A percentile compares a stretch with the other conserved stretches of the same genome.
phyloP scores from a whole-genome alignment of 169 alveolate genomes.

The Cyclospora cayetanensis region DNA sequence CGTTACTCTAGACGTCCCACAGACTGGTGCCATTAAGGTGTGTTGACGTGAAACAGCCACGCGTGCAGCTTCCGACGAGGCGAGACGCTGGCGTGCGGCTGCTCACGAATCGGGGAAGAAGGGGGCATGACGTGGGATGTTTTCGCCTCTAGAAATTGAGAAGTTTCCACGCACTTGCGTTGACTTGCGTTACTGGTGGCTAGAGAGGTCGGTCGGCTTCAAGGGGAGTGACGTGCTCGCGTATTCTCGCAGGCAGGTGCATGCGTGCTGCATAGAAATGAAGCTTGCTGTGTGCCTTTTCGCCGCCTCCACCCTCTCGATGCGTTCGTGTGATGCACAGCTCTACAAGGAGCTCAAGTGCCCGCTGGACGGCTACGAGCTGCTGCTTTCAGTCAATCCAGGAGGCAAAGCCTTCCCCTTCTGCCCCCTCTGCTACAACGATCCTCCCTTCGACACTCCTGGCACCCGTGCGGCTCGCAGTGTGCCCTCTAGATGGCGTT shows the following conservation, averaged over 20 bases:
- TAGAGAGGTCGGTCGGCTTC: too few species aligned
- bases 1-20: slow-evolving; percentile 80
- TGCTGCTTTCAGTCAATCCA: slow-evolving; percentile 70
- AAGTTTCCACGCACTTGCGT: not conserved
- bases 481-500: too few species aligned
- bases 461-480: not conserved
- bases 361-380: slow-evolving; percentile 85
- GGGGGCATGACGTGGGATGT: too few species aligned
- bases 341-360: slow-evolving; percentile 83
- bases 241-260: too few species aligned
- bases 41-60: slow-evolving; percentile 44
- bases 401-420: slow-evolving; percentile 77
- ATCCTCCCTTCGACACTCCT: slow-evolving; percentile 79
- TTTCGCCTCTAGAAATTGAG: not conserved
- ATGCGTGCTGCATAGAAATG: too few species aligned
- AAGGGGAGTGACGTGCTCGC: too few species aligned
- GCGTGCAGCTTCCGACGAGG: slow-evolving; percentile 84
- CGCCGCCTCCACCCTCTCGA: too few species aligned
- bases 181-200: not conserved
- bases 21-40: slow-evolving; percentile 80
- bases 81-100: slow-evolving; percentile 83
- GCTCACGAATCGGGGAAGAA: too few species aligned
- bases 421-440: slow-evolving; percentile 85
- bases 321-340: slow-evolving; percentile 19
- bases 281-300: too few species aligned